Conservation (phyloP, 495 filamentous ascomycete genomes). For the Podospora pseudoanserina region DNA sequence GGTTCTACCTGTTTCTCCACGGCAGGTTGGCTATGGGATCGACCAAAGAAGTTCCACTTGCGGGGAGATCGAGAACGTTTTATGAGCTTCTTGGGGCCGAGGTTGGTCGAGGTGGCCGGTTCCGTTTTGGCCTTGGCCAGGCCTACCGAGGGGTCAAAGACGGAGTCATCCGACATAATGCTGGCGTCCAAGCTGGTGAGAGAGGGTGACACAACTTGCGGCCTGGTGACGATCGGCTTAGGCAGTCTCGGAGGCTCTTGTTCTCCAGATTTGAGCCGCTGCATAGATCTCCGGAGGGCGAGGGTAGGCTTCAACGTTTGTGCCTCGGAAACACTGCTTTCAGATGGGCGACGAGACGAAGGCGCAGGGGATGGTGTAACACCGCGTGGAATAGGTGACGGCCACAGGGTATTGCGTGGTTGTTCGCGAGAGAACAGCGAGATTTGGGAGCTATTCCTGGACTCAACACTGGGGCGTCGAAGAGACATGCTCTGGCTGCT, state of each 20-base stretch:
- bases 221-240: slow-evolving; percentile 40
- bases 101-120: slow-evolving; percentile 7
- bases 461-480: slow-evolving; percentile 50
- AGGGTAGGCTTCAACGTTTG: slow-evolving; percentile 42
- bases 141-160: slow-evolving; percentile 29
- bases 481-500: slow-evolving; percentile 57
- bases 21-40: slow-evolving; percentile 55
- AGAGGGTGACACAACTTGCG: slow-evolving; percentile 40
- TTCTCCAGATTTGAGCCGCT: slow-evolving; percentile 41
- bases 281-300: slow-evolving; percentile 51
- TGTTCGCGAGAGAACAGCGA: slow-evolving; percentile 42
- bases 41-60: slow-evolving; percentile 83
- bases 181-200: slow-evolving; percentile 49
- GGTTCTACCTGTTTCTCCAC: slow-evolving; percentile 37
- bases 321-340: slow-evolving; percentile 51
- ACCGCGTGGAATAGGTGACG: slow-evolving; percentile 46
- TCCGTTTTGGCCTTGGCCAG: slow-evolving; percentile 19
- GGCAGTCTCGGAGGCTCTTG: slow-evolving; percentile 39
- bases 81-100: slow-evolving; percentile 48
- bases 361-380: slow-evolving; percentile 22
- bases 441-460: slow-evolving; percentile 39
- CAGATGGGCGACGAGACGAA: slow-evolving; percentile 42
- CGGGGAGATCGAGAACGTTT: slow-evolving; percentile 58
- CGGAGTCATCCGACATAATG: slow-evolving; percentile 51
- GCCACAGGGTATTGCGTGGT: slow-evolving; percentile 46